A percentile compares a stretch with the other conserved stretches of the same genome.
These are phyloP conservation scores for Macrolepiota albuminosa DNA, from an alignment of 768 basidiomycete genomes.

Conservation along the genomic window DNA sequence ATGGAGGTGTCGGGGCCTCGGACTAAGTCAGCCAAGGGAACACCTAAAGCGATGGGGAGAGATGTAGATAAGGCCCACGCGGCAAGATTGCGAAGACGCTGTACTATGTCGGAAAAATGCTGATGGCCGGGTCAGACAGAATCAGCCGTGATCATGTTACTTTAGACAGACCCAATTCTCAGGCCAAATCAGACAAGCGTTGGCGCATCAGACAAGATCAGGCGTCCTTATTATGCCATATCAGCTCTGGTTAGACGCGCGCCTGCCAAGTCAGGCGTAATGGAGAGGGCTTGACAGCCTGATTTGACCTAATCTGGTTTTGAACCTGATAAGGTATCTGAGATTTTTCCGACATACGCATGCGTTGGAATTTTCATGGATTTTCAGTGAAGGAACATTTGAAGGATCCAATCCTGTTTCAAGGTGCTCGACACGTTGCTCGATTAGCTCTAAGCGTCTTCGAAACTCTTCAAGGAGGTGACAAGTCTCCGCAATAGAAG, in stretches of 20 bases:
- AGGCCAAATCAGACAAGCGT: no score
- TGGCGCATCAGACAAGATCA: no score
- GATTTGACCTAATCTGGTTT: no score
- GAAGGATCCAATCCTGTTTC: neutral
- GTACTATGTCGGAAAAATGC: neutral
- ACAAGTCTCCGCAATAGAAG: constrained; percentile 5
- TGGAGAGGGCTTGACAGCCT: no score
- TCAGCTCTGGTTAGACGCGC: no score
- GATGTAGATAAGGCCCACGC: constrained; percentile 9
- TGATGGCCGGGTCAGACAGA: no score
- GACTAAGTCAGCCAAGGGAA: neutral
- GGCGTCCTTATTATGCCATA: no score
- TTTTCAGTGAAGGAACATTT: neutral
- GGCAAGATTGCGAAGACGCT: constrained; percentile 8
- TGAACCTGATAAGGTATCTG: no score
- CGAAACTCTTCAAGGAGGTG: constrained; percentile 5
- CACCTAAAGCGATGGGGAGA: neutral
- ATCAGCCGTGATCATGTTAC: no score
- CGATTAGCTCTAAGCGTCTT: constrained; percentile 6
- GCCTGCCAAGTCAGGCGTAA: no score
- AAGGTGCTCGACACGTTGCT: constrained; percentile 6
- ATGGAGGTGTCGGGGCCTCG: neutral
- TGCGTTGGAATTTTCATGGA: neutral
- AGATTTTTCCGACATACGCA: neutral
- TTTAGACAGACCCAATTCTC: no score